Evolutionary conservation across 139 green algal genomes (phyloP), one percentile per base, ranked within the genome.

Genomic region (Tetratostichococcus sp.): DNA sequence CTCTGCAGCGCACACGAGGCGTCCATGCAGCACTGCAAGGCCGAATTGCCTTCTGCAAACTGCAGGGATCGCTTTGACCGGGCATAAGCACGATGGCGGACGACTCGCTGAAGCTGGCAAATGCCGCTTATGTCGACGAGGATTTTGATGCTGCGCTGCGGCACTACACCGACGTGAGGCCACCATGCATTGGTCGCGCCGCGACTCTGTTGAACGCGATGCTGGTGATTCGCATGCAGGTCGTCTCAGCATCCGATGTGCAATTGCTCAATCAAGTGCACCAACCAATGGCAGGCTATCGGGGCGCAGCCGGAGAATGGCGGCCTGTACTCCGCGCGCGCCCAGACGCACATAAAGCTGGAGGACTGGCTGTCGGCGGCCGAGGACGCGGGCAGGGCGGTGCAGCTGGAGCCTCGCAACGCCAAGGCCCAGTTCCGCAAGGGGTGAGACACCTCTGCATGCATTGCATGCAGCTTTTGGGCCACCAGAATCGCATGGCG

Each of bases 301-400:
- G 35, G 30, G 5, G 35, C 33, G 16, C 32, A 43, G 22, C 58
- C 69, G 8, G 42, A 82, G 5, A 30, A 67, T 16, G 39, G 72
- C 21, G 58, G 69, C 16, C 30, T 82, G 30, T 82, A 73, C 30
- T 58, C 75, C 30, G 71, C 71, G 2, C 82, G 90, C 2, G 84
- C 91, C 0, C 69, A 84, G 42, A 80, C 89, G 0, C 82, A 92
- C 59, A 79, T 92, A 23, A 88, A 91, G 74, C 72, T 91, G 11
- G 84, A 91, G 57, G 79, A 91, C 57, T 90, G 82, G 32, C 30
- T 93, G n/a, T 86, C 94, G 1, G 92, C 91, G 0, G 78, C 83
- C 0, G 77, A 88, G 34, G 92, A 97, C 62, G 92, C 92, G 14
- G 82, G 71, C 67, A 89, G 83, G 26, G 91, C 91, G 0, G 80